A percentile compares a stretch with the other conserved stretches of the same genome.
Conservation (phyloP, 169 alveolate species). For the Plasmodium cynomolgi region DNA sequence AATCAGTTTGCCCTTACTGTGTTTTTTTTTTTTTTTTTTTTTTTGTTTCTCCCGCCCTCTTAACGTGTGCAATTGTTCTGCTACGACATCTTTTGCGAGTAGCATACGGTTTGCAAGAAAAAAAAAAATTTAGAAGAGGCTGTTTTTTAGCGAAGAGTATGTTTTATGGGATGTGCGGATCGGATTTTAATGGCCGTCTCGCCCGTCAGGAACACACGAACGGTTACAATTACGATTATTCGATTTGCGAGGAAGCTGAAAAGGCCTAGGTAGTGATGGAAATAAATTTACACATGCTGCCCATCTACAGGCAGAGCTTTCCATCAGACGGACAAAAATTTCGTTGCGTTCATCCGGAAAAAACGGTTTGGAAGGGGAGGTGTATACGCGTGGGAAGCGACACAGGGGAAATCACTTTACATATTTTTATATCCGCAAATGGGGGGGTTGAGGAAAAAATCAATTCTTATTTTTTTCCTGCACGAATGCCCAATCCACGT, state of each 20-base stretch:
- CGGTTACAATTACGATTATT: neutral
- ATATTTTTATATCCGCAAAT: neutral
- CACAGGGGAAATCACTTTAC: neutral
- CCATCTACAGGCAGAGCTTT: neutral
- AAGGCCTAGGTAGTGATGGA: neutral
- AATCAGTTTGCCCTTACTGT: neutral
- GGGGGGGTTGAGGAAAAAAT: neutral
- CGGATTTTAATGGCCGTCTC: neutral
- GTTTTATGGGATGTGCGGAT: neutral
- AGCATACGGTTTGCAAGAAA: neutral
- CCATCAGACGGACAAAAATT: neutral
- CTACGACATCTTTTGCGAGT: neutral
- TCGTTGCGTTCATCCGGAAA: neutral
- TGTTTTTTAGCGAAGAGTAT: neutral
- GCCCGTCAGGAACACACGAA: neutral
- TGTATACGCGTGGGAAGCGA: neutral
- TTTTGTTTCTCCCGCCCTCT: neutral
- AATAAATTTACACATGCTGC: neutral
- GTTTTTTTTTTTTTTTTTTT: neutral
- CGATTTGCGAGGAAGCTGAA: neutral
- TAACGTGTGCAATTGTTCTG: neutral
- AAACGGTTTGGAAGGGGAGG: neutral
- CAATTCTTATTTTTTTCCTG: slow-evolving; percentile 68
- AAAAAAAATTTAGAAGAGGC: neutral
- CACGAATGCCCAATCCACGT: slow-evolving; percentile 77